These are phyloP conservation scores for Malbranchea cinnamomea DNA, from an alignment of 2,329 filamentous ascomycete species.

Conservation along the genomic window DNA sequence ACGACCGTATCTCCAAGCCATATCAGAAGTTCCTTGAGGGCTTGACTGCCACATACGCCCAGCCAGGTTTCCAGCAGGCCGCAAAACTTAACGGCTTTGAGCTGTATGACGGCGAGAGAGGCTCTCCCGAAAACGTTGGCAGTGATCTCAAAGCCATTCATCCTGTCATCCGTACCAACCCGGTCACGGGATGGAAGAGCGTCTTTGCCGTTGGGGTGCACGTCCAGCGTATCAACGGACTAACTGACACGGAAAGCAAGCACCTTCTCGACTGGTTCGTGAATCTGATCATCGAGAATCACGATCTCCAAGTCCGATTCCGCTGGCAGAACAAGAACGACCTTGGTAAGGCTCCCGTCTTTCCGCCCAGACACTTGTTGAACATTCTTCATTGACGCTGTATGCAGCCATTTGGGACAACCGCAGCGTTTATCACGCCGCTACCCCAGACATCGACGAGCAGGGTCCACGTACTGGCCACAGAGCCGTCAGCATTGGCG, in stretches of 20 bases:
- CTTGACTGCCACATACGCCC: slow-evolving; percentile 23
- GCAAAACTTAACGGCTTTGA: slow-evolving; percentile 19
- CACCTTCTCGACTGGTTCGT: slow-evolving; percentile 22
- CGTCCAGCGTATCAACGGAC: slow-evolving; percentile 19
- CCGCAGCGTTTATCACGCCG: slow-evolving; percentile 40
- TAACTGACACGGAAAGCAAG: slow-evolving; percentile 20
- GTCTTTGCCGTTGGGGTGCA: slow-evolving; percentile 22
- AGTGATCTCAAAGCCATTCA: slow-evolving; percentile 33
- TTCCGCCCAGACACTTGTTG: background rate
- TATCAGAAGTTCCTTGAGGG: slow-evolving; percentile 26
- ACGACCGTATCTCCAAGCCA: slow-evolving; percentile 26
- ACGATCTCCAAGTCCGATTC: slow-evolving; percentile 27
- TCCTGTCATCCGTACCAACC: slow-evolving; percentile 39
- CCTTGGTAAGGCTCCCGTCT: slow-evolving; percentile 14
- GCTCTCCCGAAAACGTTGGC: slow-evolving; percentile 44
- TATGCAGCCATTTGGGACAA: slow-evolving; percentile 43
- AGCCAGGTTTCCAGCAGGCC: slow-evolving; percentile 18
- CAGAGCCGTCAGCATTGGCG: slow-evolving; percentile 38
- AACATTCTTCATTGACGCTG: background rate
- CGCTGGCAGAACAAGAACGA: slow-evolving; percentile 30
- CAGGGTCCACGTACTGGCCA: slow-evolving; percentile 35
- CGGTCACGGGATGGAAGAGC: slow-evolving; percentile 24
- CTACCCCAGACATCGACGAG: slow-evolving; percentile 37
- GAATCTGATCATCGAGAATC: slow-evolving; percentile 24
- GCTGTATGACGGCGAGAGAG: slow-evolving; percentile 21